A percentile compares a stretch with the other conserved stretches of the same genome.
Evolutionary conservation across 768 basidiomycete species (phyloP).

Genomic region (Psilocybe subaeruginosa): DNA sequence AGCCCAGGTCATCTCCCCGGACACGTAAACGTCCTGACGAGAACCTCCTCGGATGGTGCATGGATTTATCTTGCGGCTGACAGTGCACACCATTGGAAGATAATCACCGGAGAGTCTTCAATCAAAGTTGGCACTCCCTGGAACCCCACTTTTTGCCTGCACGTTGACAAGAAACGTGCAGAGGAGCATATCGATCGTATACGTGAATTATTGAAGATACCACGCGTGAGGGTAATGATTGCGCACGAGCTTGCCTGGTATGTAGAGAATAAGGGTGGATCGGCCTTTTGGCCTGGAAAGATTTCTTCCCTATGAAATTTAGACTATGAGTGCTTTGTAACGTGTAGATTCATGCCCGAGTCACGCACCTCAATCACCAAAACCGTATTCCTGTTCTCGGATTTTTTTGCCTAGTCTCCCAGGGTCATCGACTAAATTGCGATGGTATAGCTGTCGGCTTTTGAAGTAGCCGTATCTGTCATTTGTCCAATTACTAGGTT

Average conservation of each 20-base stretch:
- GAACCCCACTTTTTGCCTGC: conserved; percentile 42
- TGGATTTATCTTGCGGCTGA: conserved; percentile 63
- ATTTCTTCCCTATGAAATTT: conserved; percentile 21
- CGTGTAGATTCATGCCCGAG: too few relatives aligned
- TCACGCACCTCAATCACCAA: too few relatives aligned
- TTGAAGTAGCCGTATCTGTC: too few relatives aligned
- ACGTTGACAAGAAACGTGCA: conserved; percentile 44
- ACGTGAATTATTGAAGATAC: conserved; percentile 35
- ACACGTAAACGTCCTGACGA: conserved; percentile 55
- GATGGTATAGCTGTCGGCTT: too few relatives aligned
- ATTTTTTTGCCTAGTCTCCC: too few relatives aligned
- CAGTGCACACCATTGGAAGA: conserved; percentile 54
- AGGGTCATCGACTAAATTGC: too few relatives aligned
- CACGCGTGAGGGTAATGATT: conserved; percentile 48
- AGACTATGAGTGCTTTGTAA: too few relatives aligned
- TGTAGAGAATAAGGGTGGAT: conserved; percentile 41
- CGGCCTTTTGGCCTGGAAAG: conserved; percentile 45
- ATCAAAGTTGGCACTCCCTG: conserved; percentile 34
- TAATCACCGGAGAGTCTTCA: conserved; percentile 46
- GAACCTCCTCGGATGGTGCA: conserved; percentile 54
- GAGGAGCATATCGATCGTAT: conserved; percentile 43
- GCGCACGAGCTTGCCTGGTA: conserved; percentile 61
- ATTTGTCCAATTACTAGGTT: too few relatives aligned
- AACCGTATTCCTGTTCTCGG: too few relatives aligned
- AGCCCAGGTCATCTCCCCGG: conserved; percentile 59